These are phyloP conservation scores for Nitzschia sp. DNA, from an alignment of 108 stramenopile species.

Conservation along the genomic window DNA sequence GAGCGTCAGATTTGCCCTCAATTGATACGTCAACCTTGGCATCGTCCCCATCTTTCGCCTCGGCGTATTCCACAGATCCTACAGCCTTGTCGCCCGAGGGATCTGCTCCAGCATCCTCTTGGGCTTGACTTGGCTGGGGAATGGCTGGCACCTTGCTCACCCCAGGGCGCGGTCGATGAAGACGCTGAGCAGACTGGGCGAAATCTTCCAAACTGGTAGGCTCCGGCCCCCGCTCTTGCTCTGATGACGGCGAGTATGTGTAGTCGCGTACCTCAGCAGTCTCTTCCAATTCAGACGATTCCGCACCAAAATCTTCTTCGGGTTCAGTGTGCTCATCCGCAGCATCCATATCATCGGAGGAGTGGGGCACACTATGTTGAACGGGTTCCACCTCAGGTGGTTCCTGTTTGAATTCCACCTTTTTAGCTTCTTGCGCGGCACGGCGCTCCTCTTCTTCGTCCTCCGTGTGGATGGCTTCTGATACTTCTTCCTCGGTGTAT, in stretches of 20 bases:
- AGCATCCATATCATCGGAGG: constrained; percentile 45
- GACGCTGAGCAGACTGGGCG: constrained; percentile 34
- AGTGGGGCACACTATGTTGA: constrained; percentile 12
- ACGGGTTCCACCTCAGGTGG: neutral
- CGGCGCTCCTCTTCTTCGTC: constrained; percentile 40
- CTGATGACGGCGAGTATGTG: constrained; percentile 1
- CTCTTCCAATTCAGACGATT: constrained; percentile 45
- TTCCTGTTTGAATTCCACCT: neutral
- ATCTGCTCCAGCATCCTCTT: neutral
- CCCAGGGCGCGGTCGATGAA: neutral
- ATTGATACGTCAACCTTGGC: neutral
- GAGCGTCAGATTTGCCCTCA: neutral
- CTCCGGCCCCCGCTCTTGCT: constrained; percentile 2
- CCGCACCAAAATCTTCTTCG: constrained; percentile 40
- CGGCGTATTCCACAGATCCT: constrained; percentile 2
- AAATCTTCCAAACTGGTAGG: constrained; percentile 30
- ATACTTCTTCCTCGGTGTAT: constrained; percentile 45
- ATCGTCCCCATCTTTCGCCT: neutral
- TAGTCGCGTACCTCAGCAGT: neutral
- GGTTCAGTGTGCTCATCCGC: constrained; percentile 51
- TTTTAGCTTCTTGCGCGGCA: constrained; percentile 2
- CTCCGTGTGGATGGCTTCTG: constrained; percentile 46
- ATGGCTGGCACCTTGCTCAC: constrained; percentile 5
- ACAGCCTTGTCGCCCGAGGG: neutral
- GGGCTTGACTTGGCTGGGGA: neutral